A percentile compares a stretch with the other conserved stretches of the same genome.
phyloP scores from a whole-genome alignment of 805 yeast species.

The Metschnikowia corniflorae region DNA sequence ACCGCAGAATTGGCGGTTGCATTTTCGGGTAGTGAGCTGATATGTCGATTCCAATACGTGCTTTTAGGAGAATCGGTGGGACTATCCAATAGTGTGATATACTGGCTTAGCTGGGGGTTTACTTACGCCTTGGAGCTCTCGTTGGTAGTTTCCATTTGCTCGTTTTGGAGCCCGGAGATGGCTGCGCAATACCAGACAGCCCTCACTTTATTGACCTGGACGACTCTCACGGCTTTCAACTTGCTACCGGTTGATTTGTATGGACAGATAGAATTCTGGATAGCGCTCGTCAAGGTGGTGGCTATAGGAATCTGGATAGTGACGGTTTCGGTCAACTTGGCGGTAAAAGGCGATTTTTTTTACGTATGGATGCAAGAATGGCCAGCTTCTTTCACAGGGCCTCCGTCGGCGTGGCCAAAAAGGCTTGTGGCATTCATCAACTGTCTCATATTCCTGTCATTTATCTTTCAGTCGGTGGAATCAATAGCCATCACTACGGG shows the following conservation, averaged over 20 bases:
- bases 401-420: not conserved
- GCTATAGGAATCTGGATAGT: conserved; percentile 21
- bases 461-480: conserved; percentile 20
- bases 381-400: conserved; percentile 11
- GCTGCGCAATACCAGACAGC: conserved; percentile 2
- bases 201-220: conserved; percentile 14
- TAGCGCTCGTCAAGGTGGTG: conserved; percentile 19
- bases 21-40: conserved; percentile 20
- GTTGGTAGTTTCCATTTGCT: conserved; percentile 15
- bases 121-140: conserved; percentile 24
- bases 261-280: conserved; percentile 21
- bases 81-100: conserved; percentile 20
- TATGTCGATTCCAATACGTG: conserved; percentile 20
- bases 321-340: conserved; percentile 4
- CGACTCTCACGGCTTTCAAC: conserved; percentile 17
- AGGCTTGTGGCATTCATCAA: conserved; percentile 7
- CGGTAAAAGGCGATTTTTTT: conserved; percentile 5
- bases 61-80: conserved; percentile 19
- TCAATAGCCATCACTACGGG: conserved; percentile 19
- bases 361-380: conserved; percentile 12
- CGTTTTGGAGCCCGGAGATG: conserved; percentile 14
- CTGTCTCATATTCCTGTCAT: conserved; percentile 16
- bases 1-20: conserved; percentile 20
- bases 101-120: conserved; percentile 27
- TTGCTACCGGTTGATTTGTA: conserved; percentile 21